phyloP scores from a whole-genome alignment of 306 rosid genomes.

The Gynostemma pentaphyllum region DNA sequence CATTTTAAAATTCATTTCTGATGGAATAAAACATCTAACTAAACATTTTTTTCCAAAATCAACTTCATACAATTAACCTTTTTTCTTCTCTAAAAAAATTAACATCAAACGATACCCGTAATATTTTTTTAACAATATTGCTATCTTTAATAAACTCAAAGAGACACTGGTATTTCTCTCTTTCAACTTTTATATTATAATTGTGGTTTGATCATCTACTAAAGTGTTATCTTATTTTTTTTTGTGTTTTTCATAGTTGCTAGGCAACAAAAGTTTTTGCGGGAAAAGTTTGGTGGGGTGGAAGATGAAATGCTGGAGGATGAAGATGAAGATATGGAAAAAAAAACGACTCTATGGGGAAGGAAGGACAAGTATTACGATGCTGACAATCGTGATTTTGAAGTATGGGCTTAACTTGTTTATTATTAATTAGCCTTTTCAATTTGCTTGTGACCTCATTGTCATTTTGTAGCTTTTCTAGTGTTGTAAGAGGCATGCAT shows the following conservation, averaged over 20 bases:
- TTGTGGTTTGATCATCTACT: background rate
- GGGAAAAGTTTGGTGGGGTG: constrained; percentile 47
- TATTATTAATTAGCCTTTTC: background rate
- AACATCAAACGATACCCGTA: background rate
- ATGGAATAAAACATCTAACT: background rate
- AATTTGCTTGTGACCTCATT: background rate
- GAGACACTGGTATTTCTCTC: background rate
- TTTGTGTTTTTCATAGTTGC: constrained; percentile 34
- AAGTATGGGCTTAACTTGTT: constrained; percentile 30
- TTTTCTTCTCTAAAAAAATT: background rate
- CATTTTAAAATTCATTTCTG: background rate
- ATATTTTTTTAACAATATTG: background rate
- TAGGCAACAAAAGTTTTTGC: constrained; percentile 42
- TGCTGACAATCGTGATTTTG: constrained; percentile 74
- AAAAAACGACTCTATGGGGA: constrained; percentile 23
- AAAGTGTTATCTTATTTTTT: constrained; percentile 9
- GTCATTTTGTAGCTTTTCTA: background rate
- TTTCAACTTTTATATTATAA: background rate
- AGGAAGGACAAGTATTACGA: constrained; percentile 28
- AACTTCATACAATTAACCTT: background rate
- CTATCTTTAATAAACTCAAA: background rate
- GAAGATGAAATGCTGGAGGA: constrained; percentile 53
- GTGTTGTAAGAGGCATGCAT: too few relatives aligned
- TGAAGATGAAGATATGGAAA: constrained; percentile 55
- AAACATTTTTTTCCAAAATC: background rate